Base-by-base conservation (phyloP, 169 alveolate genomes). In the Toxoplasma gondii region DNA sequence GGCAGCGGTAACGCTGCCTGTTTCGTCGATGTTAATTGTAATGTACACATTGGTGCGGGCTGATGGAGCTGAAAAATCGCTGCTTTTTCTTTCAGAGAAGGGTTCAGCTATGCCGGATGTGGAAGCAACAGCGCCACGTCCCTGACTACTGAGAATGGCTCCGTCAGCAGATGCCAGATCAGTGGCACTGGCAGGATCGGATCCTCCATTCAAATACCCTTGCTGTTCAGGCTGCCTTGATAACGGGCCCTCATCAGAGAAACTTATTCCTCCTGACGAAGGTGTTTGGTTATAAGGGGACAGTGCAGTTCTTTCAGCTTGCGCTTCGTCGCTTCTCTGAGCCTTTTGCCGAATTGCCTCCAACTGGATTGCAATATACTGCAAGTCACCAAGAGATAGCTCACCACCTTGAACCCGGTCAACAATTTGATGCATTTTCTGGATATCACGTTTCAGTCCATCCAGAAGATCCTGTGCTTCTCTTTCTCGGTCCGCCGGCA, bases 31-130 rank as follows among this genome's bases (percentile, higher is more conserved):
- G 67, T 82, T 82, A 19, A 82, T 82, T 29, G 90, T 82, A 41
- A 82, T 82, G 67, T 82, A 82, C 0, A 82, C 90, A n/a, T 82
- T 82, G 34, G 90, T 82, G 24, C 90, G 90, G 10, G 90, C 90
- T 34, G 27, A 44, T 19, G 87, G 87, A 24, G 78, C 27, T 64
- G n/a, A 24, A 19, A 29, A 64, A 64, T 64, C n/a, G 16, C 78
- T 64, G 78, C 27, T 64, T 7, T 64, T 17, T 49, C 22, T 64
- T 64, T 64, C 34, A 19, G 78, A 29, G 36, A 31, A 64, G 36
- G 78, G 34, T 24, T 29, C 78, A 19, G 87, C 29, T 5, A 9
- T 1, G 87, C 34, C 87, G 27, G 53, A 34, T 34, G 16, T 53
- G 44, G 9, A 34, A 16, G 44, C 43, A 39, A 22, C 45, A 22